These are phyloP conservation scores for Lactuca sativa DNA, from an alignment of 129 eudicot genomes.

Conservation along the genomic window DNA sequence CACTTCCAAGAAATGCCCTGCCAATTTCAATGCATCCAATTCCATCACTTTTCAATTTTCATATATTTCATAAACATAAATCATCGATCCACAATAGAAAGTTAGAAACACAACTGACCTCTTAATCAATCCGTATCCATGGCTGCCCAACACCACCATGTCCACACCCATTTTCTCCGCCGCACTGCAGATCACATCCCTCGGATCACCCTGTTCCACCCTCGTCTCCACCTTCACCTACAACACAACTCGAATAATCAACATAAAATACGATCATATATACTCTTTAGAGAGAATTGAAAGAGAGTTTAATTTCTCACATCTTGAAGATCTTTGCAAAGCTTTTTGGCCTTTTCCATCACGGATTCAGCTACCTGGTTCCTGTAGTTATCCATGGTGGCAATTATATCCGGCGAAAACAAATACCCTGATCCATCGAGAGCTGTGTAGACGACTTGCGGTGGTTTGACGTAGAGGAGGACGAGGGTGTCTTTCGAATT, in stretches of 20 bases:
- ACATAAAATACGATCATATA: background rate
- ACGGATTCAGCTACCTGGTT: constrained; percentile 44
- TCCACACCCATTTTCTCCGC: constrained; percentile 73
- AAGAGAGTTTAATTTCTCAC: background rate
- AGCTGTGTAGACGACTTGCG: constrained; percentile 46
- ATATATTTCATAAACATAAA: background rate
- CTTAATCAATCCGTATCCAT: constrained; percentile 79
- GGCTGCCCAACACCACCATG: constrained; percentile 79
- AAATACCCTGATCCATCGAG: constrained; percentile 55
- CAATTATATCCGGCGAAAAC: constrained; percentile 43
- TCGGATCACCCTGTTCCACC: constrained; percentile 67
- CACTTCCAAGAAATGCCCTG: constrained; percentile 93
- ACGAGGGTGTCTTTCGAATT: constrained; percentile 49
- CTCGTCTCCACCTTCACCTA: constrained; percentile 71
- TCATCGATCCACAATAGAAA: background rate
- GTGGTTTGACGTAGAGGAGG: constrained; percentile 63
- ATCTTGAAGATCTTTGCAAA: constrained; percentile 40
- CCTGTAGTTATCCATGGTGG: constrained; percentile 45
- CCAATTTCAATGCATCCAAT: constrained; percentile 2
- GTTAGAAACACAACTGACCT: constrained; percentile 34
- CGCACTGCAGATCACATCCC: constrained; percentile 73
- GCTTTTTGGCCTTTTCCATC: constrained; percentile 43
- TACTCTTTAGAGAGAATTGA: background rate
- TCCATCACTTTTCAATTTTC: background rate
- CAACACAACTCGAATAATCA: constrained; percentile 15